Evolutionary conservation across 2,329 filamentous ascomycete species (phyloP).

Genomic region (Plectosphaerella sp.): DNA sequence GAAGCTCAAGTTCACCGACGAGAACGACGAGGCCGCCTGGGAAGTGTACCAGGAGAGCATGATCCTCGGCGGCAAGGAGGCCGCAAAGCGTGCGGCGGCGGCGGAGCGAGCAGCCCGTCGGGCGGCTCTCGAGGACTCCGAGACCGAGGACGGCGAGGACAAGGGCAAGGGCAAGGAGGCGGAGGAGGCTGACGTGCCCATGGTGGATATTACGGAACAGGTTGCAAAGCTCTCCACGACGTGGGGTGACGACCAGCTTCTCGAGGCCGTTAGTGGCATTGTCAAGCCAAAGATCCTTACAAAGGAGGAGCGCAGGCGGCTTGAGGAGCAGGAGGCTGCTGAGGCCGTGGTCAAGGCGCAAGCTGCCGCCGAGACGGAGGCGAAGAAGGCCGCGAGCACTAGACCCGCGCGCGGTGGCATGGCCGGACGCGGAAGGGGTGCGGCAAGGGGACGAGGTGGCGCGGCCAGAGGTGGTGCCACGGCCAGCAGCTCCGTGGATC

Average conservation of each 20-base stretch:
- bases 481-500: constrained; percentile 5
- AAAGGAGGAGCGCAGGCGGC: constrained; percentile 7
- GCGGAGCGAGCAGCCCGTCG: not conserved
- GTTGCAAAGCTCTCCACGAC: constrained; percentile 33
- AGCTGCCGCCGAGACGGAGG: constrained; percentile 18
- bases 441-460: constrained; percentile 19
- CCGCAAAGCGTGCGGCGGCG: constrained; percentile 6
- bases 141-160: constrained; percentile 13
- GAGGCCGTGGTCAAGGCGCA: constrained; percentile 1
- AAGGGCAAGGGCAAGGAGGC: constrained; percentile 19
- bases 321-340: constrained; percentile 19
- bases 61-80: constrained; percentile 38
- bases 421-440: constrained; percentile 6
- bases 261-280: constrained; percentile 42
- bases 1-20: constrained; percentile 73
- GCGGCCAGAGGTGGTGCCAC: constrained; percentile 16
- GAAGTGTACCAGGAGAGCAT: constrained; percentile 70
- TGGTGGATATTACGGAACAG: constrained; percentile 23
- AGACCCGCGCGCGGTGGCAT: constrained; percentile 6
- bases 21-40: constrained; percentile 73
- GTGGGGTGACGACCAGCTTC: constrained; percentile 39
- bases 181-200: constrained; percentile 10
- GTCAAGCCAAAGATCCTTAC: constrained; percentile 21
- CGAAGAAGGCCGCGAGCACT: constrained; percentile 16
- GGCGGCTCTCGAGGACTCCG: constrained; percentile 4